Conservation (phyloP, 2,329 filamentous ascomycete species). For the Botrytis pseudocinerea region DNA sequence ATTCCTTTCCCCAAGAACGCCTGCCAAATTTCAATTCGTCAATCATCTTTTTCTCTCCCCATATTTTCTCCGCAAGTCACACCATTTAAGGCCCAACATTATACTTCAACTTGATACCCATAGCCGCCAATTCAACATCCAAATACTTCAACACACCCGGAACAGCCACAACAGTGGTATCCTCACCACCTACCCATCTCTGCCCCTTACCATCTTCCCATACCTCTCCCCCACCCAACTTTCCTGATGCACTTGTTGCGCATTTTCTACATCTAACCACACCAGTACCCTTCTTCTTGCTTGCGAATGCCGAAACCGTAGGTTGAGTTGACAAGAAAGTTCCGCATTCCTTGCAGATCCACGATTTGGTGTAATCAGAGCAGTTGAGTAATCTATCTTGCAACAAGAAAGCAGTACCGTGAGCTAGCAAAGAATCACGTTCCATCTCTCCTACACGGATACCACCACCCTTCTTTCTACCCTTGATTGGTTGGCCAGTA, state of each 20-base stretch:
- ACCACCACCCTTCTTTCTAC: conserved; percentile 92
- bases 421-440: conserved; percentile 88
- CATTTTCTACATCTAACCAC: conserved; percentile 80
- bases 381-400: conserved; percentile 97
- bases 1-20: conserved; percentile 26
- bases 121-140: conserved; percentile 92
- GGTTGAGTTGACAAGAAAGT: conserved; percentile 88
- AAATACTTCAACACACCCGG: conserved; percentile 90
- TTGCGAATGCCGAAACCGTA: conserved; percentile 65
- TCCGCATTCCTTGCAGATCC: conserved; percentile 87
- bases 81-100: conserved; percentile 56
- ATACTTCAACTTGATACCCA: conserved; percentile 96
- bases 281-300: conserved; percentile 65
- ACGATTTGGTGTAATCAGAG: conserved; percentile 86
- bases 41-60: conserved; percentile 4
- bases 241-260: conserved; percentile 50
- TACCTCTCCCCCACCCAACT: conserved; percentile 63
- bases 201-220: conserved; percentile 91
- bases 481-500: conserved; percentile 96
- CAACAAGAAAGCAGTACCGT: conserved; percentile 91
- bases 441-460: conserved; percentile 99
- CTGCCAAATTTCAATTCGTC: conserved; percentile 15
- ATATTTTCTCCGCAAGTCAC: not conserved
- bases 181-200: conserved; percentile 82
- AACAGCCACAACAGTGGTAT: conserved; percentile 89